Base-by-base conservation (phyloP, 2,329 filamentous ascomycete species). In the Venturia carpophila region DNA sequence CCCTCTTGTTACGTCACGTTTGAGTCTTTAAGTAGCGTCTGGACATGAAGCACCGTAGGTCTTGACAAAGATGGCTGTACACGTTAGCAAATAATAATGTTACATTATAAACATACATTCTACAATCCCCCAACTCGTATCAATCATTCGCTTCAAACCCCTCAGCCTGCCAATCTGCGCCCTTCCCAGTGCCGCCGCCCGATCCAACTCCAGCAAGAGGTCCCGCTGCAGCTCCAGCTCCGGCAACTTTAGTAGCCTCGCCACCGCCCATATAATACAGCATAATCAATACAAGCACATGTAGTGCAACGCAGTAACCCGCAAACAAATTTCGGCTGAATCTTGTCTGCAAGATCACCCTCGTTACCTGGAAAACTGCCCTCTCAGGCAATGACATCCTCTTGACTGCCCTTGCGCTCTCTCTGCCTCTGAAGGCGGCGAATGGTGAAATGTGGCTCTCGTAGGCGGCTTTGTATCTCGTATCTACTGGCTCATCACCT, bases 391-490 rank as follows among this genome's bases (percentile, higher is more conserved):
- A 79, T 71, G 88, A 93, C 92, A 99, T 96, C 52, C 92, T 86
- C 72, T 92, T 91, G 76, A 96, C 92, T 1, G 93, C 94, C 60
- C 95, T 83, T 7, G 91, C 88, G 45, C 90, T 92, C 78, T 99
- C 95, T 63, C 93, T 85, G n/a, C 93, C 92, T 56, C 93, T 84
- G 79, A 99, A 99, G 2, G 92, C 92, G 34, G 93, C 92, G 75
- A 99, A 99, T 0, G 94, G 94, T 13, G 92, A 96, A 61, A 99
- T 88, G 72, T 94, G 96, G 52, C 90, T 90, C 78, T 99, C 94
- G 78, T 99, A 99, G 13, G 92, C 91, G 66, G 91, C 88, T 67
- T 90, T 86, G 76, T 99, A 99, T 60, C 92, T 85, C 75, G 96
- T 91, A 0, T 87, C 85, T 69, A 74, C 82, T 71, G 78, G 84